Evolutionary conservation across 2,329 filamentous ascomycete species (phyloP).

Genomic region (Pyricularia sp.): DNA sequence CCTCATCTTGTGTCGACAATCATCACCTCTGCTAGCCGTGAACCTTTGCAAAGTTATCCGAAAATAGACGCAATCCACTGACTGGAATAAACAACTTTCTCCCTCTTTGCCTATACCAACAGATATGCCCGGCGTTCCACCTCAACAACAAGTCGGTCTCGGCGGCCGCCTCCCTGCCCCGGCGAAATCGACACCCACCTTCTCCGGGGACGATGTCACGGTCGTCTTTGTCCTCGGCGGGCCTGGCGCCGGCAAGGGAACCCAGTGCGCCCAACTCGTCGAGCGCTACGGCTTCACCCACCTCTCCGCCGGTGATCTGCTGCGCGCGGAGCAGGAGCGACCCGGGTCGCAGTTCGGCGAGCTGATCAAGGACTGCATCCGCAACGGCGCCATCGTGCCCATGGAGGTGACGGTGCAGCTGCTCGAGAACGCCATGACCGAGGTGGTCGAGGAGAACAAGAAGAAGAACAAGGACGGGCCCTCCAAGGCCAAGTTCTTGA

Average conservation of each 20-base stretch:
- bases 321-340: slow-evolving; percentile 88
- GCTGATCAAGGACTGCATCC: slow-evolving; percentile 89
- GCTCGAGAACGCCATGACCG: slow-evolving; percentile 86
- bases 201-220: slow-evolving; percentile 69
- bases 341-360: slow-evolving; percentile 81
- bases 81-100: slow-evolving; percentile 7
- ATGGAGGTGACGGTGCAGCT: slow-evolving; percentile 96
- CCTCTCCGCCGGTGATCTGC: slow-evolving; percentile 84
- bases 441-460: slow-evolving; percentile 43
- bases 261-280: slow-evolving; percentile 85
- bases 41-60: neutral
- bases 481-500: slow-evolving; percentile 63
- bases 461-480: slow-evolving; percentile 14
- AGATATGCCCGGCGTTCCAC: slow-evolving; percentile 30
- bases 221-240: slow-evolving; percentile 95
- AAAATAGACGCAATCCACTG: slow-evolving; percentile 1
- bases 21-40: neutral
- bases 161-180: slow-evolving; percentile 36
- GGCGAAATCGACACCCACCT: slow-evolving; percentile 55
- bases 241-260: slow-evolving; percentile 92
- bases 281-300: slow-evolving; percentile 85
- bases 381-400: slow-evolving; percentile 91
- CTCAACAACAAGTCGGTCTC: slow-evolving; percentile 21
- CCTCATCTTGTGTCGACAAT: neutral
- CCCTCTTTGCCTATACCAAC: slow-evolving; percentile 12